Evolutionary conservation across 1,284 basidiomycete species (phyloP).

Genomic region (Boletus semigastroideus): DNA sequence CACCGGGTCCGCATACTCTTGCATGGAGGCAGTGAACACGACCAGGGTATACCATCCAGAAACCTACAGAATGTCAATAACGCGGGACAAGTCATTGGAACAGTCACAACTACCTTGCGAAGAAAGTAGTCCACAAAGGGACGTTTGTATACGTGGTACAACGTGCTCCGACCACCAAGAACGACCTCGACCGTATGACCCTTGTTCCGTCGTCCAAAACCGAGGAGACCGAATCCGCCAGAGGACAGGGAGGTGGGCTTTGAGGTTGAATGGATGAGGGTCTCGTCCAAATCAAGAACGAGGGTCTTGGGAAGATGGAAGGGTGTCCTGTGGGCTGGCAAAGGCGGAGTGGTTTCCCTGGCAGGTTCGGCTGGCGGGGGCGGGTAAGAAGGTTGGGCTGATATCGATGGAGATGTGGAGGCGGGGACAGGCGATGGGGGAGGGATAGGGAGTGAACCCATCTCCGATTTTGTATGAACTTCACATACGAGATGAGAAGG

Average conservation of each 20-base stretch:
- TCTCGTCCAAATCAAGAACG: conserved; percentile 96
- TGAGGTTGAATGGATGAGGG: conserved; percentile 95
- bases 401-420: conserved; percentile 18
- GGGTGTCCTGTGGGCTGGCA: conserved; percentile 56
- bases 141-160: conserved; percentile 98
- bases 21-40: conserved; percentile 98
- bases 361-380: conserved; percentile 33
- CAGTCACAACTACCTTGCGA: conserved; percentile 63
- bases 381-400: conserved; percentile 12
- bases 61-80: conserved; percentile 56
- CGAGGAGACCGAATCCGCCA: conserved; percentile 61
- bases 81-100: neutral
- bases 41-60: conserved; percentile 99
- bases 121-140: conserved; percentile 97
- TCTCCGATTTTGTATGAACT: conserved; percentile 11
- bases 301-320: conserved; percentile 88
- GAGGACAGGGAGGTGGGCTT: conserved; percentile 58
- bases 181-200: conserved; percentile 96
- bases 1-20: conserved; percentile 98
- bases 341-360: conserved; percentile 49
- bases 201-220: conserved; percentile 61
- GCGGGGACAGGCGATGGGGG: conserved; percentile 21
- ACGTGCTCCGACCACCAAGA: conserved; percentile 82
- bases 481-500: conserved; percentile 2
- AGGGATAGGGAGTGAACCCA: conserved; percentile 22